Conservation (phyloP, 345 rosid genomes). For the Viola odorata region DNA sequence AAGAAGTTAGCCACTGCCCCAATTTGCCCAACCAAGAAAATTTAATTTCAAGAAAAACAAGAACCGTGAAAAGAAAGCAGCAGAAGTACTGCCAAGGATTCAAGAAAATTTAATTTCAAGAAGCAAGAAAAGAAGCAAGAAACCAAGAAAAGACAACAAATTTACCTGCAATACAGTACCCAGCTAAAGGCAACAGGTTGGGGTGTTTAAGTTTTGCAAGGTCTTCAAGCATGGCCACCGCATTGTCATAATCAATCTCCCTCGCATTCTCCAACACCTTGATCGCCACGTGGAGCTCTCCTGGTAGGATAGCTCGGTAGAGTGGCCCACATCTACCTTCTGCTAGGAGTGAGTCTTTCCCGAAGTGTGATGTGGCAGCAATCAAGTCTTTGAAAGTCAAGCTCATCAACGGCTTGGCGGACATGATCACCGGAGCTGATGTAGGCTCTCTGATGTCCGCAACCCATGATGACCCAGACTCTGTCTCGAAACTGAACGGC, state of each 20-base stretch:
- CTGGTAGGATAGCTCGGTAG: constrained; percentile 75
- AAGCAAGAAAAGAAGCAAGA: no score
- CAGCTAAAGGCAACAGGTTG: constrained; percentile 70
- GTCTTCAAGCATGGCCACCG: constrained; percentile 53
- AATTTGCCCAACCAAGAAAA: background rate
- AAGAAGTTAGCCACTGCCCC: background rate
- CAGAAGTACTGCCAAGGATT: no score
- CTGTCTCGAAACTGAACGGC: constrained; percentile 86
- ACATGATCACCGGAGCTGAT: constrained; percentile 74
- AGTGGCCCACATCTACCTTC: constrained; percentile 83
- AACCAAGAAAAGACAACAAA: no score
- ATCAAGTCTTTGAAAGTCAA: constrained; percentile 88
- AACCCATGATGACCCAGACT: constrained; percentile 87
- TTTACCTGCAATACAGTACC: constrained; percentile 94
- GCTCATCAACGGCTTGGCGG: constrained; percentile 79
- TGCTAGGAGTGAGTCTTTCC: constrained; percentile 67
- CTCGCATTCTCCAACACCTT: constrained; percentile 74
- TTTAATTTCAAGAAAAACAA: background rate
- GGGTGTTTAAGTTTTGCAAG: constrained; percentile 78
- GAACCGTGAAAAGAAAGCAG: background rate
- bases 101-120: background rate
- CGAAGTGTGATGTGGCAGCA: constrained; percentile 90
- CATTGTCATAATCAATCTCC: constrained; percentile 43
- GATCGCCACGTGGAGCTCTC: constrained; percentile 89
- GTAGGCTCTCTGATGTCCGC: constrained; percentile 87